phyloP scores from a whole-genome alignment of 495 filamentous ascomycete species.

The Entonaema liquescens region DNA sequence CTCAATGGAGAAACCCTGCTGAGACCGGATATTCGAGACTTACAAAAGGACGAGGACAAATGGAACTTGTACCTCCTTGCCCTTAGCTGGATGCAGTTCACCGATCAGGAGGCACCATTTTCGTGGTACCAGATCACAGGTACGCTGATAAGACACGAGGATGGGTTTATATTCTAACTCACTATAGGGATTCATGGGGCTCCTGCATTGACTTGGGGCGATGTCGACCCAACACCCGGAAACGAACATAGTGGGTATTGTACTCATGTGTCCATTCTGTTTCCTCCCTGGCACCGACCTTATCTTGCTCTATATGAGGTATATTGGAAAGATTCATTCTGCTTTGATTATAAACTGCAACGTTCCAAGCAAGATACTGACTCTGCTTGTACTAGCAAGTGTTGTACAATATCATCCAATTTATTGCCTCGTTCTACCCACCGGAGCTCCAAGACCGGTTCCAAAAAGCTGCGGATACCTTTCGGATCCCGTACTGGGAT shows the following conservation, averaged over 20 bases:
- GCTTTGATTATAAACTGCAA: not conserved
- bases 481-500: constrained; percentile 74
- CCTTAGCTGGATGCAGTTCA: constrained; percentile 62
- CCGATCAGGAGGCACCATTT: constrained; percentile 59
- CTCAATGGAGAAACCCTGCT: constrained; percentile 40
- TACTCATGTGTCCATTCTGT: constrained; percentile 69
- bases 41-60: constrained; percentile 63
- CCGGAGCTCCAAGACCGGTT: constrained; percentile 55
- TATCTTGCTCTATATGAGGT: constrained; percentile 76
- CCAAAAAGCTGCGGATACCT: constrained; percentile 59
- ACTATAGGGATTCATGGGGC: constrained; percentile 69
- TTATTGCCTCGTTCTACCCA: constrained; percentile 64
- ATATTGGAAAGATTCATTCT: constrained; percentile 22
- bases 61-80: constrained; percentile 69
- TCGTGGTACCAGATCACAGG: constrained; percentile 71
- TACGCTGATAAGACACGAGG: constrained; percentile 39
- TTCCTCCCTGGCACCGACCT: constrained; percentile 76
- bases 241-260: constrained; percentile 68
- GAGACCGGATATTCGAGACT: constrained; percentile 62
- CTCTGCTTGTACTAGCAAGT: constrained; percentile 58
- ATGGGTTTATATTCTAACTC: constrained; percentile 25
- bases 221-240: constrained; percentile 58
- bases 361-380: constrained; percentile 8
- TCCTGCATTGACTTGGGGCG: constrained; percentile 65
- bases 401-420: constrained; percentile 59